Evolutionary conservation across 768 basidiomycete genomes (phyloP).

Genomic region (Lactarius tabidus): DNA sequence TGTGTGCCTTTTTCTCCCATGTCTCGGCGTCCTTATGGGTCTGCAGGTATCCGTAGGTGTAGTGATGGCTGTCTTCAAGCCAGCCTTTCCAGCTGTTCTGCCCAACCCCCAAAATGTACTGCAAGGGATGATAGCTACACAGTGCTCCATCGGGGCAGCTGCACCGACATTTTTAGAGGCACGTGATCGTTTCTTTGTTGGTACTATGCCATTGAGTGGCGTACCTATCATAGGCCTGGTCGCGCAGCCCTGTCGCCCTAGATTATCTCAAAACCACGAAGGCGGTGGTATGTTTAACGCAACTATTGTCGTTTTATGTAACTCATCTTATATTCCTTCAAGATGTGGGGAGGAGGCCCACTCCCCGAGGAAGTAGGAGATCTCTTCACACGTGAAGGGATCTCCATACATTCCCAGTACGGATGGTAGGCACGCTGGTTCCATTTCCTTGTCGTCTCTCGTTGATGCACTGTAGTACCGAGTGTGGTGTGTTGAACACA

Average conservation of each 20-base stretch:
- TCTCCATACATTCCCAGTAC: slow-evolving; percentile 27
- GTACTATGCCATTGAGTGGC: background rate
- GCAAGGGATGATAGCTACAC: slow-evolving; percentile 27
- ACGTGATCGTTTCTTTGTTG: background rate
- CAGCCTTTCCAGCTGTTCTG: slow-evolving; percentile 28
- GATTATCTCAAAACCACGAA: slow-evolving; percentile 26
- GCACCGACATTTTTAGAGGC: slow-evolving; percentile 37
- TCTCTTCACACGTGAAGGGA: slow-evolving; percentile 25
- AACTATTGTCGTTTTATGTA: background rate
- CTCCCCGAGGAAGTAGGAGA: slow-evolving; percentile 30
- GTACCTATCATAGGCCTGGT: slow-evolving; percentile 29
- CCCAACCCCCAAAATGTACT: slow-evolving; percentile 34
- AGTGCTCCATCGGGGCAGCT: slow-evolving; percentile 28
- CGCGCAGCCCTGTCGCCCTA: slow-evolving; percentile 24
- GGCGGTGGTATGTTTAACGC: slow-evolving; percentile 25
- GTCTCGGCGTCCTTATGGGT: background rate
- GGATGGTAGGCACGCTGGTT: slow-evolving; percentile 23
- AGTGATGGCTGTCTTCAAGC: slow-evolving; percentile 32
- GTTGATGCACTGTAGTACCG: slow-evolving; percentile 21
- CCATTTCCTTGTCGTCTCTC: background rate
- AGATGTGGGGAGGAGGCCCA: slow-evolving; percentile 34
- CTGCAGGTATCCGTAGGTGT: slow-evolving; percentile 30
- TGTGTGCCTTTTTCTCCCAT: slow-evolving; percentile 12
- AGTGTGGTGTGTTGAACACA: slow-evolving; percentile 27
- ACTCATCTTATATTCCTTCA: slow-evolving; percentile 7